These are phyloP conservation scores for Starmerella bombicola DNA, from an alignment of 805 yeast species.

Conservation along the genomic window DNA sequence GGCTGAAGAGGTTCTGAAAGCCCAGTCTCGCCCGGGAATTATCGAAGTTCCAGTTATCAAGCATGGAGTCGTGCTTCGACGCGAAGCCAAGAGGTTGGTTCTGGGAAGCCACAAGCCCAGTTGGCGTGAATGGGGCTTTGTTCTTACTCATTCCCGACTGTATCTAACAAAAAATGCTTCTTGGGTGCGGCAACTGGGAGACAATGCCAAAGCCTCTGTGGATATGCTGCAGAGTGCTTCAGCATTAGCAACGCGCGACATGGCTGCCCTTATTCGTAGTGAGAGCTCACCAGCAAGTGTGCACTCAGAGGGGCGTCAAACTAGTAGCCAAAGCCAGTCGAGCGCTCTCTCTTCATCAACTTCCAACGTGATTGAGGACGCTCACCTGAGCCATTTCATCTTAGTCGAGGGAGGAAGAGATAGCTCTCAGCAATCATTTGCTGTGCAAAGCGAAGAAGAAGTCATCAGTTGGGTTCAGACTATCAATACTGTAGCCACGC, in stretches of 20 bases:
- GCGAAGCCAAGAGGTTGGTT: slow-evolving; percentile 27
- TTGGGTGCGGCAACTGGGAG: slow-evolving; percentile 23
- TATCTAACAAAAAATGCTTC: slow-evolving; percentile 32
- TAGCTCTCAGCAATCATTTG: slow-evolving; percentile 28
- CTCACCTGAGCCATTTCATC: slow-evolving; percentile 8
- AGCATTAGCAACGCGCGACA: slow-evolving; percentile 30
- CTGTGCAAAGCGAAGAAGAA: slow-evolving; percentile 38
- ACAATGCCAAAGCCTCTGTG: slow-evolving; percentile 21
- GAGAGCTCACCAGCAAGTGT: background rate
- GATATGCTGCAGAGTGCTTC: slow-evolving; percentile 31
- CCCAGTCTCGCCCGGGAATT: slow-evolving; percentile 29
- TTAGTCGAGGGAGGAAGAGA: slow-evolving; percentile 27
- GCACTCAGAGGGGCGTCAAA: background rate
- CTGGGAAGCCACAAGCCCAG: slow-evolving; percentile 22
- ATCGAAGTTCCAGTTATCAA: slow-evolving; percentile 32
- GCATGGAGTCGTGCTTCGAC: slow-evolving; percentile 29
- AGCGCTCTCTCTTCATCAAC: background rate
- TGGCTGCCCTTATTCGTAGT: slow-evolving; percentile 30
- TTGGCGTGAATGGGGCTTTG: slow-evolving; percentile 35
- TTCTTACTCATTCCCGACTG: slow-evolving; percentile 32
- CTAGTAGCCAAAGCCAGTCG: background rate
- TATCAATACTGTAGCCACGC: slow-evolving; percentile 42
- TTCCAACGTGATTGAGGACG: background rate
- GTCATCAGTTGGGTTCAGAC: slow-evolving; percentile 47
- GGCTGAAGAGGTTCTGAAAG: slow-evolving; percentile 15